These are phyloP conservation scores for Aspergillus neoniger DNA, from an alignment of 2,329 filamentous ascomycete species.

Conservation along the genomic window DNA sequence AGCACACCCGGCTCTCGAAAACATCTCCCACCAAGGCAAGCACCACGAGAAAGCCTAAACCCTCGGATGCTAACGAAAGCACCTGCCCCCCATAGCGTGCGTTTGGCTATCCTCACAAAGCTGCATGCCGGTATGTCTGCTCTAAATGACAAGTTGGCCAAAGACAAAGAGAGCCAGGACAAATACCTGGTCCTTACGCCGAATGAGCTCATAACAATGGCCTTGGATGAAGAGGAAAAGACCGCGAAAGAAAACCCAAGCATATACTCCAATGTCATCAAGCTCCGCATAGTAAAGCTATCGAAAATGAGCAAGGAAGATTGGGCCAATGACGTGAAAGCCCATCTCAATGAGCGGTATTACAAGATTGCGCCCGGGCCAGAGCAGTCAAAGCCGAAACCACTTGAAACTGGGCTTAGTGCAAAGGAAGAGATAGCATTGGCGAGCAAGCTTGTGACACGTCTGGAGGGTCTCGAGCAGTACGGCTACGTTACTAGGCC, in stretches of 20 bases:
- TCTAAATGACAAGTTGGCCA: conserved; percentile 42
- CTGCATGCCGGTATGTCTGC: conserved; percentile 46
- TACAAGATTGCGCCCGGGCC: conserved; percentile 34
- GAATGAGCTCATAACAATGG: conserved; percentile 49
- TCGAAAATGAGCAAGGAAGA: conserved; percentile 72
- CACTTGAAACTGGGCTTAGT: conserved; percentile 70
- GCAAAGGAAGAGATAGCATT: conserved; percentile 68
- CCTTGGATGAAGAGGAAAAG: conserved; percentile 70
- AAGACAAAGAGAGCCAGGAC: conserved; percentile 34
- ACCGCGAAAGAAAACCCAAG: conserved; percentile 65
- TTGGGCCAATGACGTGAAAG: conserved; percentile 68
- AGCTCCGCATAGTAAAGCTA: conserved; percentile 73
- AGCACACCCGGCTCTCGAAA: conserved; percentile 5
- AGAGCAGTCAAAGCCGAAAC: conserved; percentile 47
- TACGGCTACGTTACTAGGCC: conserved; percentile 74
- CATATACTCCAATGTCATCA: conserved; percentile 83
- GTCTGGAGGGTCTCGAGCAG: conserved; percentile 62
- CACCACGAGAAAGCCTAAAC: conserved; percentile 46
- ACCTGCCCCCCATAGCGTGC: conserved; percentile 45
- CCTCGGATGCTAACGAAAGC: conserved; percentile 48
- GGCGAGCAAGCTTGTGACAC: conserved; percentile 63
- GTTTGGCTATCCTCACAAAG: conserved; percentile 47
- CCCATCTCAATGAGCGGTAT: conserved; percentile 42
- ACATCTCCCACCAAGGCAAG: conserved; percentile 30
- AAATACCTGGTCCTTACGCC: conserved; percentile 41